Conservation (phyloP, 202 grass and related monocot genomes). For the Setaria italica region DNA sequence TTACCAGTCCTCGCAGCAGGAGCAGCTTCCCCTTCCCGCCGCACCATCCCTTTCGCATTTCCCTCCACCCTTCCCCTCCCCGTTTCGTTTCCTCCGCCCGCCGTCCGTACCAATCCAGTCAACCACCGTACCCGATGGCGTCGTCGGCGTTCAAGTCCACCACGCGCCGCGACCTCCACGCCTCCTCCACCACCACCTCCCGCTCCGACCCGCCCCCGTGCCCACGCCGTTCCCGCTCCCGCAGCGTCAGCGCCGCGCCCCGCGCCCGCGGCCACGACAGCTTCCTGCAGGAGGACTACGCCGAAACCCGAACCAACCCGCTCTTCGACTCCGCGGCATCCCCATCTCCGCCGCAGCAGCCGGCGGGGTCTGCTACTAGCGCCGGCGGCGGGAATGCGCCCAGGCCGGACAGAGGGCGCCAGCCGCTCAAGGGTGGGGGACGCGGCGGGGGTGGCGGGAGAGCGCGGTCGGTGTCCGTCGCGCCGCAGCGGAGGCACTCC, state of each 20-base stretch:
- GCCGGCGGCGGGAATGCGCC: conserved; percentile 29
- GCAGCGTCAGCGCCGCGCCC: conserved; percentile 60
- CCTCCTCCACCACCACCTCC: conserved; percentile 20
- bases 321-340: conserved; percentile 59
- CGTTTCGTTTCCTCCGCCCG: background rate
- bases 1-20: no score
- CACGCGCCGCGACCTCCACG: conserved; percentile 60
- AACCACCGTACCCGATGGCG: conserved; percentile 54
- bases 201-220: conserved; percentile 22
- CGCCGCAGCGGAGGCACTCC: conserved; percentile 18
- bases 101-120: background rate
- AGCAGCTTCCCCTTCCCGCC: no score
- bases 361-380: background rate
- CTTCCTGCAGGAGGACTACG: conserved; percentile 29
- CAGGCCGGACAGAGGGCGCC: conserved; percentile 36
- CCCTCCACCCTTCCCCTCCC: no score
- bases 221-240: conserved; percentile 56
- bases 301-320: conserved; percentile 76
- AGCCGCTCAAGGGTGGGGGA: conserved; percentile 11
- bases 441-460: conserved; percentile 16
- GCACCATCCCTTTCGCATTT: no score
- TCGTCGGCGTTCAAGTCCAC: conserved; percentile 76
- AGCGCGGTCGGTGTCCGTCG: conserved; percentile 53
- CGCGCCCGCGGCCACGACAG: background rate
- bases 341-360: conserved; percentile 1